Evolutionary conservation across 2,329 filamentous ascomycete genomes (phyloP), one percentile per base, ranked within the genome.

Genomic region (Monilinia laxa): DNA sequence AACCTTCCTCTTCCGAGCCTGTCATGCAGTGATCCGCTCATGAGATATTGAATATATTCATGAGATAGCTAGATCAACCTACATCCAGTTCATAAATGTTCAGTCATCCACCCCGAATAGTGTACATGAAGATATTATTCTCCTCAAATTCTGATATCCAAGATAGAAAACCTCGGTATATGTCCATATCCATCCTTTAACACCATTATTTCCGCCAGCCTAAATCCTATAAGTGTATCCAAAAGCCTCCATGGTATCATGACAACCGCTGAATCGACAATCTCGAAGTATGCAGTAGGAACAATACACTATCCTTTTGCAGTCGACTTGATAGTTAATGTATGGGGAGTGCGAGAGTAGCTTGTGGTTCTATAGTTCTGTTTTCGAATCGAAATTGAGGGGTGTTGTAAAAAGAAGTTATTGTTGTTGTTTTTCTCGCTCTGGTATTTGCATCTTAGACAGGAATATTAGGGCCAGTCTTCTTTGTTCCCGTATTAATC

Each of bases 141-240:
- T 57, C 14, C n/a, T 20, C 11, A 11, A 9, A 35, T 49, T 40
- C 49, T 49, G 20, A 18, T 10, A 18, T 23, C n/a, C 42, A 16
- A 38, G 9, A 38, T 6, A 49, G 10, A 59, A 59, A 16, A 20
- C 25, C 57, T 28, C 42, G 12, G 20, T n/a, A 18, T 49, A 20
- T 35, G 4, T 9, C n/a, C n/a, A 23, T n/a, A 51, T 51, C 28
- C 57, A 60, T 35, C 38, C 18, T 9, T 60, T 16, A 31, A 60
- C 57, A 28, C 57, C 57, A 49, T 49, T 49, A 38, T 49, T 35
- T 60, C 42, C 57, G n/a, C 23, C 42, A 60, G 18, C 57, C 42
- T 42, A 59, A 45, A 35, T 20, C 42, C 42, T 35, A 35, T 25
- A 18, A 35, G n/a, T 16, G 35, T 49, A 23, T 60, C 14, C 28